Base-by-base conservation (phyloP, 805 yeast genomes). In the Saccharomycopsis olivae region DNA sequence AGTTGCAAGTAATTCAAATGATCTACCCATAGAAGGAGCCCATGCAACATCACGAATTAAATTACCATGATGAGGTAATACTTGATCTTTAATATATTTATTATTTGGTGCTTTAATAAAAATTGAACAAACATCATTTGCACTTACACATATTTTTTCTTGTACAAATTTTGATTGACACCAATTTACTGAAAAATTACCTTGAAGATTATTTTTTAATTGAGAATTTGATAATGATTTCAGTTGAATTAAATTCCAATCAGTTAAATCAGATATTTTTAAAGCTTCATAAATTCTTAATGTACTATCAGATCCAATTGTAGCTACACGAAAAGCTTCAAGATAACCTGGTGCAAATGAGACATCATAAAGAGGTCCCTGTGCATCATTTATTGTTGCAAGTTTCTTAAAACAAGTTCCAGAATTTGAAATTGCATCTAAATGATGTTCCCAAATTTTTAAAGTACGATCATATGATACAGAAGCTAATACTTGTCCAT, bases 1-100 rank as follows among this genome's bases (percentile, higher is more conserved):
- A 0, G 97, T 89, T 1, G 99, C 97, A 32, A 92, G 67, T 35
- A 88, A 63, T 51, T 89, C 95, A 56, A 75, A 84, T 47, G 79
- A 75, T 49, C 95, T 66, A 2, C 97, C 97, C 80, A 88, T 84
- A 0, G 94, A 75, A 2, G 97, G 96, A 0, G 97, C 97, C 98
- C 98, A 89, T 23, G 88, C 70, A 4, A 88, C 85, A 14, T 87
- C 81, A 52, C 97, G 67, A 25, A 89, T 85, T 30, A 89, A 66
- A 39, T 73, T 69, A 55, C 88, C 96, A 29, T 86, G 96, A 15
- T 15, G 15, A 2, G 87, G 82, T 35, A 44, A 37, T 13, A 25
- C 17, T 30, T 41, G 40, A 17, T 38, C 45, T n/a, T 31, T 36
- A 14, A 24, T 23, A 20, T 45, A 45, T 15, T 37, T 43, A 25